Conservation (phyloP, 768 basidiomycete species). For the Suillus sp. region DNA sequence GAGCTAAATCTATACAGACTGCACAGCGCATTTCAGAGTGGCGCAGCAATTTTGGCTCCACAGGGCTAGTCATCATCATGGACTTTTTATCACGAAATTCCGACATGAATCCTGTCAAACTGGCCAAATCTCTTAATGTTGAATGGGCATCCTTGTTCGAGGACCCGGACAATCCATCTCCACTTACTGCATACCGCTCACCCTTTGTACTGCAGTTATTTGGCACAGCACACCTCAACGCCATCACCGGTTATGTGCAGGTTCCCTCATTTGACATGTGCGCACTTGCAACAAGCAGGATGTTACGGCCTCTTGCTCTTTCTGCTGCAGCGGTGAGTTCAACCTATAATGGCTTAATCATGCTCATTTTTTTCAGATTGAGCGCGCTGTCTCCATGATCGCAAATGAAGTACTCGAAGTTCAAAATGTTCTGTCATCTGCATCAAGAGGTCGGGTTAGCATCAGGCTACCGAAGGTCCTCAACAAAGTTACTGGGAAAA, state of each 20-base stretch:
- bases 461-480: conserved; percentile 8
- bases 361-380: neutral
- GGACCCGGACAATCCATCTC: neutral
- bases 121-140: too few relatives aligned
- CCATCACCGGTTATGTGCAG: neutral
- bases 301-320: neutral
- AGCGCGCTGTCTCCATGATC: neutral
- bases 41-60: too few relatives aligned
- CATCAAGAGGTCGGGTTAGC: neutral
- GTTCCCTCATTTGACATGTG: conserved; percentile 39
- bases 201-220: neutral
- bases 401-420: neutral
- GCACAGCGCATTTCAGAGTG: too few relatives aligned
- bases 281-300: conserved; percentile 10
- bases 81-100: too few relatives aligned
- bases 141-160: neutral
- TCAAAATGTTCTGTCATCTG: neutral
- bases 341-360: neutral
- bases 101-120: too few relatives aligned
- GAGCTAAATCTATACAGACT: too few relatives aligned
- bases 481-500: conserved; percentile 4
- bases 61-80: too few relatives aligned
- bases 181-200: neutral
- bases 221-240: neutral
- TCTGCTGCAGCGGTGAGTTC: neutral